These are phyloP conservation scores for Pythium aquatile DNA, from an alignment of 352 stramenopile genomes.

Conservation along the genomic window DNA sequence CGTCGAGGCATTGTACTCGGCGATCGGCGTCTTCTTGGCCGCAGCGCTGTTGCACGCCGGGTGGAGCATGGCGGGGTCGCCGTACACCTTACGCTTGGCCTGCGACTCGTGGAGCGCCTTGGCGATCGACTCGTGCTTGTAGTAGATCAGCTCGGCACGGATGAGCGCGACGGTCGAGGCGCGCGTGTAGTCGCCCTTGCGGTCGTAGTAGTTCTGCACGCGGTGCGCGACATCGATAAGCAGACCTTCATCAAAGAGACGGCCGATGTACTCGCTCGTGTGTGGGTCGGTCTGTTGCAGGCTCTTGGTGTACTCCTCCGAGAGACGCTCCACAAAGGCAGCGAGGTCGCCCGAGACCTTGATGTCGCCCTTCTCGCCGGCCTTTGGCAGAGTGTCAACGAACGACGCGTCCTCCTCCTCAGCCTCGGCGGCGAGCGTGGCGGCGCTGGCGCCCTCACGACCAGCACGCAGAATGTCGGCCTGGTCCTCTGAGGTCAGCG, in stretches of 20 bases:
- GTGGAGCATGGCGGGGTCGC: slow-evolving; percentile 84
- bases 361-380: slow-evolving; percentile 78
- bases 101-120: slow-evolving; percentile 71
- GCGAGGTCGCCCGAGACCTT: slow-evolving; percentile 88
- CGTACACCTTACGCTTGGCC: slow-evolving; percentile 81
- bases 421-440: slow-evolving; percentile 49
- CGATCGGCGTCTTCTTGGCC: slow-evolving; percentile 38
- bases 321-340: slow-evolving; percentile 90
- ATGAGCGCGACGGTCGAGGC: slow-evolving; percentile 91
- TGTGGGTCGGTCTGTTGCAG: slow-evolving; percentile 97
- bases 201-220: slow-evolving; percentile 91
- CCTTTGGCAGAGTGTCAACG: slow-evolving; percentile 67
- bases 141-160: slow-evolving; percentile 95
- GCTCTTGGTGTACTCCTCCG: slow-evolving; percentile 98
- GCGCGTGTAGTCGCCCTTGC: slow-evolving; percentile 66
- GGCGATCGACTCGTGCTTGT: slow-evolving; percentile 95
- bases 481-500: slow-evolving; percentile 79
- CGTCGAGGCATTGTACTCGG: slow-evolving; percentile 53
- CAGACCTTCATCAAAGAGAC: slow-evolving; percentile 92
- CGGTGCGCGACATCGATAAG: slow-evolving; percentile 86
- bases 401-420: slow-evolving; percentile 89
- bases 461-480: slow-evolving; percentile 77
- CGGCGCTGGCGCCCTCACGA: slow-evolving; percentile 63
- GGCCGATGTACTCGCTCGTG: slow-evolving; percentile 93
- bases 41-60: slow-evolving; percentile 74